Conservation (phyloP, 2,329 filamentous ascomycete species). For the Fusarium heterosporum region DNA sequence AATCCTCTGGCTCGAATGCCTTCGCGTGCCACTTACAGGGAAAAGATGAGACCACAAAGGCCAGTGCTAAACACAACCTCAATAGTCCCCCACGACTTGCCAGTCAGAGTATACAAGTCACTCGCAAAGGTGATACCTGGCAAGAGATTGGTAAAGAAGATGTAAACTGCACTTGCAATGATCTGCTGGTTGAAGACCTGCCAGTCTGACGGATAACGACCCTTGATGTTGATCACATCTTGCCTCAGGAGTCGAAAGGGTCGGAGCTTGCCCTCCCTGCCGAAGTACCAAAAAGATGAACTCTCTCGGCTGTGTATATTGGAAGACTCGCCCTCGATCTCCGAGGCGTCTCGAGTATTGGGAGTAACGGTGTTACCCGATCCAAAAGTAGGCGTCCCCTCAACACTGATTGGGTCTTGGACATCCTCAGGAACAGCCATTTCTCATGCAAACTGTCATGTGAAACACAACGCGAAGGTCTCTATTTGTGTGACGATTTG, state of each 20-base stretch:
- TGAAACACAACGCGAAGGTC: background rate
- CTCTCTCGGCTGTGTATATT: background rate
- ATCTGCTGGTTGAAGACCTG: slow-evolving; percentile 72
- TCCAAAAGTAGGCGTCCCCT: slow-evolving; percentile 19
- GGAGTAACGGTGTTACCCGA: slow-evolving; percentile 25
- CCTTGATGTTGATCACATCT: slow-evolving; percentile 59
- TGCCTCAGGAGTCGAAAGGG: slow-evolving; percentile 66
- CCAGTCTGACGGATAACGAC: slow-evolving; percentile 66
- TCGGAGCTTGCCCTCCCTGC: slow-evolving; percentile 57
- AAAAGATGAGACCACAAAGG: slow-evolving; percentile 72
- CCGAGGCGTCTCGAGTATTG: slow-evolving; percentile 7
- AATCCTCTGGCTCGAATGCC: background rate
- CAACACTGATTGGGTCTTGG: slow-evolving; percentile 16
- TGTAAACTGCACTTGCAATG: slow-evolving; percentile 71
- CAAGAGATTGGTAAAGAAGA: slow-evolving; percentile 75
- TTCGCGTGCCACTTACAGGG: slow-evolving; percentile 57
- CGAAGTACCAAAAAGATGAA: slow-evolving; percentile 43
- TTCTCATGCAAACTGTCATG: slow-evolving; percentile 1
- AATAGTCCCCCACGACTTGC: slow-evolving; percentile 73
- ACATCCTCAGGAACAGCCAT: slow-evolving; percentile 12
- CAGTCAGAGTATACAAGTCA: slow-evolving; percentile 72
- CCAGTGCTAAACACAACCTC: slow-evolving; percentile 76
- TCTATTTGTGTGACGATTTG: background rate
- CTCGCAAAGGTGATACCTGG: slow-evolving; percentile 76
- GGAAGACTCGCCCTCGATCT: background rate